Evolutionary conservation across 345 rosid species (phyloP), one percentile per base, ranked within the genome.

Genomic region (Alliaria petiolata): DNA sequence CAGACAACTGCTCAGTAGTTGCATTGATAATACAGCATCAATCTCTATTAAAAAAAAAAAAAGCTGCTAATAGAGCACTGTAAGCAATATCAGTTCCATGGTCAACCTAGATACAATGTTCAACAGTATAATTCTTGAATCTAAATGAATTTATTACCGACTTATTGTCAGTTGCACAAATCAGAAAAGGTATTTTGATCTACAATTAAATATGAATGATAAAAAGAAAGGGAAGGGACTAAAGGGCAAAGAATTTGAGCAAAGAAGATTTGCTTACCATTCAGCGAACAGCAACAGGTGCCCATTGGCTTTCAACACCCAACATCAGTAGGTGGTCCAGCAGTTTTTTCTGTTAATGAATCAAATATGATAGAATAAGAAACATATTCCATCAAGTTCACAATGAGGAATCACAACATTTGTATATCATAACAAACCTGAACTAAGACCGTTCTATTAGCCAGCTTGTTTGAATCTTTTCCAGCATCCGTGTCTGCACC

Each of bases 221-320:
- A 62, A 76, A 4, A 53, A 46, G 26, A 76, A 45, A 44, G 26
- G 43, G 50, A 33, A 62, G 20, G 31, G 52, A 44, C 63, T 9
- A 3, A 7, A 33, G 64, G 64, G 53, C 16, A 75, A 16, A 43
- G 3, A 44, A 10, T 38, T 69, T 39, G 53, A 64, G 42, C 6
- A 33, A 15, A 47, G 49, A 64, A 60, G 64, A 69, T 65, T 19
- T 33, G 43, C 88, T 79, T 85, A 95, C 99, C 68, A 76, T 83
- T 78, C 96, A 90, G 34, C 98, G 99, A 45, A 90, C 81, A 74
- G 93, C 78, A 76, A 92, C 77, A 65, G 98, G 96, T 40, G 97
- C 91, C 99, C 98, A 95, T 71, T 88, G 93, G 83, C 92, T 92
- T 82, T 92, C 99, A 53, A 92, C 84, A 62, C 97, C 96, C 84